Percentiles rank a stretch among this genome's conserved stretches.
phyloP scores from a whole-genome alignment of 2,329 filamentous ascomycete species.

The Fusarium nanum region DNA sequence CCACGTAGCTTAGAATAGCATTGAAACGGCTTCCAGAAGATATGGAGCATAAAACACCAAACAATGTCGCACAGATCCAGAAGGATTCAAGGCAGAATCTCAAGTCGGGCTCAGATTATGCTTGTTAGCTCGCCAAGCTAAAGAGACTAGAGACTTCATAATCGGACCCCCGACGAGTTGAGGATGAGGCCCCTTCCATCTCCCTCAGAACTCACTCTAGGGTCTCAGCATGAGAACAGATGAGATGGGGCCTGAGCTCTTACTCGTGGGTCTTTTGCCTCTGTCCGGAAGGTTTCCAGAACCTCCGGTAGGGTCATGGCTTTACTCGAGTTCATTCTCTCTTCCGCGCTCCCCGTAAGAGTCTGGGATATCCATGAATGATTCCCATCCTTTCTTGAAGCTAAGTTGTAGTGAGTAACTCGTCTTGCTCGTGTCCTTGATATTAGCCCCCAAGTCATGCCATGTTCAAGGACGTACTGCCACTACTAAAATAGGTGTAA shows the following conservation, averaged over 20 bases:
- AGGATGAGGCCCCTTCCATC: constrained; percentile 42
- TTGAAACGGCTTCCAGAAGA: constrained; percentile 14
- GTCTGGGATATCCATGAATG: constrained; percentile 40
- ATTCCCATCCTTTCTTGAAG: background rate
- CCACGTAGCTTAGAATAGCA: constrained; percentile 28
- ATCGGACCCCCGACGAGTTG: constrained; percentile 7
- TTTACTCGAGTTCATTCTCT: background rate
- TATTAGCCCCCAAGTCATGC: constrained; percentile 8
- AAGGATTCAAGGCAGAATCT: constrained; percentile 26
- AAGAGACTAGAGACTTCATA: background rate
- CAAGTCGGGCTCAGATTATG: constrained; percentile 11
- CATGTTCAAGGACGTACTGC: constrained; percentile 5
- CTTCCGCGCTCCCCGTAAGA: constrained; percentile 28
- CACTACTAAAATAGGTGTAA: constrained; percentile 39
- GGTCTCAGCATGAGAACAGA: constrained; percentile 36
- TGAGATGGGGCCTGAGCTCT: constrained; percentile 5
- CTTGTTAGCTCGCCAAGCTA: background rate
- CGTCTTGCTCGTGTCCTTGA: constrained; percentile 6
- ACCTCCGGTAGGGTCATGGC: constrained; percentile 31
- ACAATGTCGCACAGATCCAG: constrained; percentile 29
- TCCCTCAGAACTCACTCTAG: constrained; percentile 36
- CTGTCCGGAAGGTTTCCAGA: constrained; percentile 22
- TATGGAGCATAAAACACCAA: constrained; percentile 7
- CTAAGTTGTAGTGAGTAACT: constrained; percentile 14
- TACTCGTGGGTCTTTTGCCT: constrained; percentile 22